These are phyloP conservation scores for Penicillium expansum DNA, from an alignment of 2,329 filamentous ascomycete species.

Conservation along the genomic window DNA sequence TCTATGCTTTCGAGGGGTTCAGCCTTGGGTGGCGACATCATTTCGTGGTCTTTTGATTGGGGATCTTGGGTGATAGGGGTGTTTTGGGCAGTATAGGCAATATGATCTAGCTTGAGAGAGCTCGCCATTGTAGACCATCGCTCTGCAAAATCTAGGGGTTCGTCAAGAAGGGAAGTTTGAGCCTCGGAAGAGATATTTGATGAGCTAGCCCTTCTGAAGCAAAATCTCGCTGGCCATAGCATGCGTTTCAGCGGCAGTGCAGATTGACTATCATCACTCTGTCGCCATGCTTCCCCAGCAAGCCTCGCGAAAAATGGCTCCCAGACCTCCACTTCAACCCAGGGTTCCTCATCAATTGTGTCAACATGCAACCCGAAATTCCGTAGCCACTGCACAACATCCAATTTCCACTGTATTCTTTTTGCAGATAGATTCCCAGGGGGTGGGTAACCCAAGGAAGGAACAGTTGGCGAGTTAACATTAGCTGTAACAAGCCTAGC, in stretches of 20 bases:
- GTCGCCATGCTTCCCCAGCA: slow-evolving; percentile 33
- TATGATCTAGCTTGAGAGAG: slow-evolving; percentile 21
- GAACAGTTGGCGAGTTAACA: slow-evolving; percentile 18
- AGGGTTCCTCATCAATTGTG: slow-evolving; percentile 32
- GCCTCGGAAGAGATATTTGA: slow-evolving; percentile 18
- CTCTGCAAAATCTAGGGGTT: slow-evolving; percentile 45
- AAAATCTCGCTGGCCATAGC: slow-evolving; percentile 46
- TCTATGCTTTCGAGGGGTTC: slow-evolving; percentile 34
- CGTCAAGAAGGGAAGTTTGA: slow-evolving; percentile 24
- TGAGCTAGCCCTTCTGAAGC: slow-evolving; percentile 38
- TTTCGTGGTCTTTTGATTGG: slow-evolving; percentile 25
- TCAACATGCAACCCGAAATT: slow-evolving; percentile 37
- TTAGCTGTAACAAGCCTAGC: slow-evolving; percentile 33
- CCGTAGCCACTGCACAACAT: slow-evolving; percentile 37
- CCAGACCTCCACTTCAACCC: slow-evolving; percentile 44
- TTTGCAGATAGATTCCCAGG: slow-evolving; percentile 17
- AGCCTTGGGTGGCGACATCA: slow-evolving; percentile 20
- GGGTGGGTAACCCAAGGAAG: slow-evolving; percentile 21
- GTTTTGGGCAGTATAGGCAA: slow-evolving; percentile 18
- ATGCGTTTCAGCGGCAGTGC: slow-evolving; percentile 40
- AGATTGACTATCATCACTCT: slow-evolving; percentile 28
- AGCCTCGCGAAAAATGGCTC: slow-evolving; percentile 40
- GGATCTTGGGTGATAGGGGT: slow-evolving; percentile 20
- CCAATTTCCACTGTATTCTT: slow-evolving; percentile 36
- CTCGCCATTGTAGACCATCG: slow-evolving; percentile 37